Base-by-base conservation (phyloP, 495 filamentous ascomycete genomes). In the Friedmanniomyces simplex region DNA sequence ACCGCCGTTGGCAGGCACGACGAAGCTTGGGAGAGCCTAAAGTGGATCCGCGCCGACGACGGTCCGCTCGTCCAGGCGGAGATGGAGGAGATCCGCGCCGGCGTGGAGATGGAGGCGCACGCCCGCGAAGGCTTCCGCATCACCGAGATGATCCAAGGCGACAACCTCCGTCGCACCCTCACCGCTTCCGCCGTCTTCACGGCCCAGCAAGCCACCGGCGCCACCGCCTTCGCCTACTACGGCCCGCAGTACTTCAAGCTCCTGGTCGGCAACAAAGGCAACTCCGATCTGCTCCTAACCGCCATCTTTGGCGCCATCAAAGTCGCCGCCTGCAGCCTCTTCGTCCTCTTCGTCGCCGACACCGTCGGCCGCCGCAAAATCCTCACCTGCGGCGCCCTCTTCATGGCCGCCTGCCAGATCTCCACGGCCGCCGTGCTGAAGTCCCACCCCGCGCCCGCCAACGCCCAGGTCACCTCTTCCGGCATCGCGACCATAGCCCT, bases 111-210 rank as follows among this genome's bases (percentile, higher is more conserved):
- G 14, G 60, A 58, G 28, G 55, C 50, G 21, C 55, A 63, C 45
- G 60, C 55, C 20, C 21, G 49, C 4, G 55, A 58, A 34, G 60
- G 59, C 41, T 60, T 60, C 36, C 52, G 32, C 21, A 30, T 60
- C 28, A 7, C 16, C 69, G 71, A 74, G 54, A 63, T 72, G 26
- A 30, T 74, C 14, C 63, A 68, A 50, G 46, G 63, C 32, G 62
- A 64, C 6, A 72, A 71, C 55, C 64, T 70, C 59, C 67, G 62
- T n/a, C 68, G 69, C 10, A 62, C 73, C 7, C 57, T 69, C 54
- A 73, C 73, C 10, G 63, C 70, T 7, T 72, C 76, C 61, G 75
- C 74, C 34, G 67, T 82, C 61, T 77, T 81, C 52, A 76, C 74
- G 4, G 75, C 76, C 7, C 72, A 76, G 37, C 67, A 76, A 52